Evolutionary conservation across 2,329 filamentous ascomycete genomes (phyloP), one percentile per base, ranked within the genome.

Genomic region (Celoporthe dispersa): DNA sequence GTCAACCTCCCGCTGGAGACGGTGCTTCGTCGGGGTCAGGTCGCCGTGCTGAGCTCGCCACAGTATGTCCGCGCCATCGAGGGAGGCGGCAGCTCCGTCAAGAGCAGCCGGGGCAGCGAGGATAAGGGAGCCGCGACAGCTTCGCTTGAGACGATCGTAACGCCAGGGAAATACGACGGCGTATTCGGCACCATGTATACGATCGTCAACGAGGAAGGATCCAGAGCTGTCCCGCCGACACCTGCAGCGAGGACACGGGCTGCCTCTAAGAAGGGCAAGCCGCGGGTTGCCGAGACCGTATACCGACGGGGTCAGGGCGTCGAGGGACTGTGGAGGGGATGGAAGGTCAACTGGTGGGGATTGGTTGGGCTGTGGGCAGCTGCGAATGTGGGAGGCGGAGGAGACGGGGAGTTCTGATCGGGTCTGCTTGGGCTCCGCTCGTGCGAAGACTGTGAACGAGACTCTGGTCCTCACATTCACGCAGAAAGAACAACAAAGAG

Each of bases 1-100:
- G 81, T 97, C 74, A 94, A 95, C 77, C 88, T 98, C 16, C 96
- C 96, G 0, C 84, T 98, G 5, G 96, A 99, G 81, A 98, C 95
- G 0, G 92, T 97, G 22, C 86, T 98, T 9, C 91, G 96, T 63
- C 89, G 96, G 71, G 95, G 93, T 6, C 96, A 99, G 80, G 91
- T 96, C 70, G 85, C 90, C 1, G 89, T 94, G 0, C 85, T 93
- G 61, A 85, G 86, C 22, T 85, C 85, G 19, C 85, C 86, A 1
- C 76, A 81, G 14, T 87, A 88, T 68, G 73, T 86, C 2, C 78
- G 80, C 14, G 87, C 88, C 0, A 79, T 88, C 3, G 82, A 85
- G 28, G 76, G 65, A 37, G 28, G 67, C 19, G 16, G 68, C 62
- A n/a, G 77, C 4, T 33, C 44, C 59, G 41, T 66, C 51, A 76